phyloP scores from a whole-genome alignment of 768 basidiomycete genomes.

The Leucocoprinus leucothites region DNA sequence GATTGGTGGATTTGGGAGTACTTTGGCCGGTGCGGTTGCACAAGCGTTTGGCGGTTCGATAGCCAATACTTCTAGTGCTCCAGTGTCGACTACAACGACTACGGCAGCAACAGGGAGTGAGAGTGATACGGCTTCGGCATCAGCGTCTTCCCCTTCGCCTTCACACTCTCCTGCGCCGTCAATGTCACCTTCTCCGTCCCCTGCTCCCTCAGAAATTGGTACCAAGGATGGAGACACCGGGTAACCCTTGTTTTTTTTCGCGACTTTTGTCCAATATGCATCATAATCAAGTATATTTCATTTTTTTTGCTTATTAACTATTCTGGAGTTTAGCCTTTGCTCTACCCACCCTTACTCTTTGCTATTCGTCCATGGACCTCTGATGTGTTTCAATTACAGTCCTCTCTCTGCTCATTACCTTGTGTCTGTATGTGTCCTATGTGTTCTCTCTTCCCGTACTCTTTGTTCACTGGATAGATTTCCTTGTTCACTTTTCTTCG shows the following conservation, averaged over 20 bases:
- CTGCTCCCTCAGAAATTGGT: slow-evolving; percentile 57
- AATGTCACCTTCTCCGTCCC: slow-evolving; percentile 29
- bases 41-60: background rate
- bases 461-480: too few relatives aligned
- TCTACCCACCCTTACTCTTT: background rate
- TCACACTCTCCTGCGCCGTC: slow-evolving; percentile 19
- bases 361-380: slow-evolving; percentile 1
- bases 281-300: slow-evolving; percentile 1
- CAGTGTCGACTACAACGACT: background rate
- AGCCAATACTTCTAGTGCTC: too few relatives aligned
- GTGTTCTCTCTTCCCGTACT: background rate
- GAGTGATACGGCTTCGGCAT: slow-evolving; percentile 14
- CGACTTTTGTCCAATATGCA: slow-evolving; percentile 11
- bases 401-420: background rate
- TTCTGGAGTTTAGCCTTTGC: background rate
- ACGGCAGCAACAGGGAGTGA: background rate
- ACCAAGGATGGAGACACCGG: slow-evolving; percentile 77
- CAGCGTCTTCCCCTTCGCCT: slow-evolving; percentile 15
- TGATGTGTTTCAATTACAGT: background rate
- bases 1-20: slow-evolving; percentile 48
- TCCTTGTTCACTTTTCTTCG: slow-evolving; percentile 5
- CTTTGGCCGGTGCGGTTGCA: slow-evolving; percentile 22
- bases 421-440: background rate
- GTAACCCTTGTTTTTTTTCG: slow-evolving; percentile 27
- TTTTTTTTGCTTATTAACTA: background rate